Base-by-base conservation (phyloP, 306 rosid species). In the Malus sieversii region DNA sequence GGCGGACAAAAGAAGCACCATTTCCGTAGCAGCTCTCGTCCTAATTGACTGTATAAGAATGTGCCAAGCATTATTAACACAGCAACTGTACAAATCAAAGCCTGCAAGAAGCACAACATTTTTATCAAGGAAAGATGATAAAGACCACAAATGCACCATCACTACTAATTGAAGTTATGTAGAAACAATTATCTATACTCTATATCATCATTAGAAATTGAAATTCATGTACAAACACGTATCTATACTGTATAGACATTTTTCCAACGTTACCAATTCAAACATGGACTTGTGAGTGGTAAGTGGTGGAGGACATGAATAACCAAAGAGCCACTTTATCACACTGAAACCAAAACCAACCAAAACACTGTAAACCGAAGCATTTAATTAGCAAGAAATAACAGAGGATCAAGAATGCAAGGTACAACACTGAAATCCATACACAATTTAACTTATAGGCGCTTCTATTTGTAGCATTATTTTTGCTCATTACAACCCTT, bases 61-160 rank as follows among this genome's bases (percentile, higher is more conserved):
- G 27, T 10, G 8, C 65, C 65, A 60, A 25, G 9, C 3, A 84
- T 62, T 71, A 91, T 78, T 75, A 85, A 67, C 74, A 66, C 77
- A 14, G 87, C 88, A 78, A 79, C 48, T 71, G 97, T 86, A 81
- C 74, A 89, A 10, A 89, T 12, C 12, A 82, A 79, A 74, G 97
- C 95, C 97, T 91, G 97, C 87, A 86, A 62, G 38, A 75, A 18
- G 5, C 70, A 71, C 23, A 61, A 69, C 23, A 48, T 45, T 65
- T 66, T n/a, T 14, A 73, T 84, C 19, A 81, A 62, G 27, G 32
- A 23, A 23, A 44, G 67, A 30, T 69, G 71, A 53, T 14, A 46
- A 40, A 58, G 45, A 19, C 45, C 40, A 25, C 30, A 70, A 10
- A 72, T 38, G 51, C 29, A 29, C 35, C 68, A 71, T 20, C 48